Percentiles rank a stretch among this genome's conserved stretches.
These are phyloP conservation scores for Xanthoconium stramineum DNA, from an alignment of 768 basidiomycete genomes.

Conservation along the genomic window DNA sequence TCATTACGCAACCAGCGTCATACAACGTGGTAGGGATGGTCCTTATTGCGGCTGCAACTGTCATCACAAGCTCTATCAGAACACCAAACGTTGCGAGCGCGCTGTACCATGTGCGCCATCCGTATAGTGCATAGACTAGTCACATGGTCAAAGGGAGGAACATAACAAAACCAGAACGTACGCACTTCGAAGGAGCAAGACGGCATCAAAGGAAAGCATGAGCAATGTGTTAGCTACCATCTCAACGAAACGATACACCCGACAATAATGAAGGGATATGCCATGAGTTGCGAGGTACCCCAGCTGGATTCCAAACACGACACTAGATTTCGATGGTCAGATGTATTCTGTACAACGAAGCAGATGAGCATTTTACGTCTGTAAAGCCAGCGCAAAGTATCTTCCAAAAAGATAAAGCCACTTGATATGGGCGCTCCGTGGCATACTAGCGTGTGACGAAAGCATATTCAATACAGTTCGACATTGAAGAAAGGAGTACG, in stretches of 20 bases:
- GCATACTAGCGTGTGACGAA: conserved; percentile 6
- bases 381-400: conserved; percentile 15
- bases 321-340: conserved; percentile 4
- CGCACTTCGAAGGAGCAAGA: conserved; percentile 25
- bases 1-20: conserved; percentile 14
- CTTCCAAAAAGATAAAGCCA: conserved; percentile 29
- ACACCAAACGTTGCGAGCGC: conserved; percentile 4
- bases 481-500: background rate
- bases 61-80: conserved; percentile 7
- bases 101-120: background rate
- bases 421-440: conserved; percentile 14
- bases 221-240: conserved; percentile 8
- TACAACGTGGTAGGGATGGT: conserved; percentile 6
- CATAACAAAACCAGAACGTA: background rate
- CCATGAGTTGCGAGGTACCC: background rate
- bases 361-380: conserved; percentile 11
- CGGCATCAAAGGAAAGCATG: conserved; percentile 14
- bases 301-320: conserved; percentile 1
- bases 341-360: background rate
- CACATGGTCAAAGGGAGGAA: background rate
- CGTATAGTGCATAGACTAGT: conserved; percentile 22
- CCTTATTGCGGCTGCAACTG: background rate
- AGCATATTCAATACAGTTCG: background rate
- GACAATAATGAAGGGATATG: conserved; percentile 9
- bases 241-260: conserved; percentile 10